A percentile compares a stretch with the other conserved stretches of the same genome.
Conservation (phyloP, 192 early-diverging fungal genomes). For the Pilaira anomala region DNA sequence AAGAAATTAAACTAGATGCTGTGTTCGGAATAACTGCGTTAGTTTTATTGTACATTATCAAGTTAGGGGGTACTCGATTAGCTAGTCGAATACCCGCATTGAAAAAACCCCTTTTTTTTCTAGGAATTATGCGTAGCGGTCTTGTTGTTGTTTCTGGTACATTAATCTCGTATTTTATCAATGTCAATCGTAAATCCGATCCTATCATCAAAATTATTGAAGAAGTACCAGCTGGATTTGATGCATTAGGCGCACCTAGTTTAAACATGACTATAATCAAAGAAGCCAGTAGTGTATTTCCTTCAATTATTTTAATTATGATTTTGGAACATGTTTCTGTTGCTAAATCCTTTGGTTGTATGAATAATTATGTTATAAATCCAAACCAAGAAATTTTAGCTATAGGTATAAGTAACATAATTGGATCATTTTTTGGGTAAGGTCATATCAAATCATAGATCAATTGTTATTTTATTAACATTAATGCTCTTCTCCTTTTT, state of each 20-base stretch:
- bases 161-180: slow-evolving; percentile 61
- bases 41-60: slow-evolving; percentile 37
- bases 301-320: slow-evolving; percentile 67
- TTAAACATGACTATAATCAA: slow-evolving; percentile 52
- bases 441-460: neutral
- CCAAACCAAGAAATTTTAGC: slow-evolving; percentile 89
- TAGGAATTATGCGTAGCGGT: slow-evolving; percentile 69
- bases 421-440: slow-evolving; percentile 80
- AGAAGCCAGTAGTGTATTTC: slow-evolving; percentile 47
- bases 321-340: slow-evolving; percentile 91
- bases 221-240: slow-evolving; percentile 72
- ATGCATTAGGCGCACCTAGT: slow-evolving; percentile 51
- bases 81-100: slow-evolving; percentile 38
- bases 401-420: slow-evolving; percentile 79
- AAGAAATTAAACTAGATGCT: slow-evolving; percentile 49
- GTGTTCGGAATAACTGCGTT: slow-evolving; percentile 53
- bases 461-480: too few species aligned
- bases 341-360: slow-evolving; percentile 81
- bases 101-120: slow-evolving; percentile 54
- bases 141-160: slow-evolving; percentile 74
- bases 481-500: neutral
- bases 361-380: slow-evolving; percentile 71
- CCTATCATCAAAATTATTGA: slow-evolving; percentile 63
- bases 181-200: slow-evolving; percentile 28
- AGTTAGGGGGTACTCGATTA: slow-evolving; percentile 32